These are phyloP conservation scores for Begonia loranthoides DNA, from an alignment of 306 rosid genomes.

Conservation along the genomic window DNA sequence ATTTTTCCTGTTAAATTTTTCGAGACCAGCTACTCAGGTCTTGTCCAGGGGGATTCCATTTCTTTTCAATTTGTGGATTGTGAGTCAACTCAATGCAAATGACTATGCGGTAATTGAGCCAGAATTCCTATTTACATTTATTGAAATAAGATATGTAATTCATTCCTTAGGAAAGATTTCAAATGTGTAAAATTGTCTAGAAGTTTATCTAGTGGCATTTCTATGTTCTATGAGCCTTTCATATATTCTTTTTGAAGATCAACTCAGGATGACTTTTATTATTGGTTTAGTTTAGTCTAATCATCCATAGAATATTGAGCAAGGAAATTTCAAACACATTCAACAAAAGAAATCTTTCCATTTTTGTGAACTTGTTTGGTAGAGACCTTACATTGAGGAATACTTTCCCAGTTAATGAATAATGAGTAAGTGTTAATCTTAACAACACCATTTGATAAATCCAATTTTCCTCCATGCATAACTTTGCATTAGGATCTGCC, in stretches of 20 bases:
- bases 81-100: slow-evolving; percentile 72
- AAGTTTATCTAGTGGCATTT: neutral
- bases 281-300: too few species aligned
- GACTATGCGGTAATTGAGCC: slow-evolving; percentile 64
- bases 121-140: neutral
- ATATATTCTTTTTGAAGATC: neutral
- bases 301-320: too few species aligned
- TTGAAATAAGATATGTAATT: neutral
- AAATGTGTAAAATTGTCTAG: neutral
- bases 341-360: too few species aligned
- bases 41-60: slow-evolving; percentile 93
- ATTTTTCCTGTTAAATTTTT: neutral
- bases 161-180: neutral
- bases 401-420: too few species aligned
- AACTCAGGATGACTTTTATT: too few species aligned
- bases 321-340: too few species aligned
- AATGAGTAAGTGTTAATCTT: too few species aligned
- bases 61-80: slow-evolving; percentile 83
- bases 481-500: neutral
- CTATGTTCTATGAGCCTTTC: neutral
- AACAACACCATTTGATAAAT: too few species aligned
- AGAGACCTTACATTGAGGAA: too few species aligned
- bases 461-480: neutral
- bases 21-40: slow-evolving; percentile 71
- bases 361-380: too few species aligned